These are phyloP conservation scores for Chaetoscypha palmicola DNA, from an alignment of 2,329 filamentous ascomycete species.

Conservation along the genomic window DNA sequence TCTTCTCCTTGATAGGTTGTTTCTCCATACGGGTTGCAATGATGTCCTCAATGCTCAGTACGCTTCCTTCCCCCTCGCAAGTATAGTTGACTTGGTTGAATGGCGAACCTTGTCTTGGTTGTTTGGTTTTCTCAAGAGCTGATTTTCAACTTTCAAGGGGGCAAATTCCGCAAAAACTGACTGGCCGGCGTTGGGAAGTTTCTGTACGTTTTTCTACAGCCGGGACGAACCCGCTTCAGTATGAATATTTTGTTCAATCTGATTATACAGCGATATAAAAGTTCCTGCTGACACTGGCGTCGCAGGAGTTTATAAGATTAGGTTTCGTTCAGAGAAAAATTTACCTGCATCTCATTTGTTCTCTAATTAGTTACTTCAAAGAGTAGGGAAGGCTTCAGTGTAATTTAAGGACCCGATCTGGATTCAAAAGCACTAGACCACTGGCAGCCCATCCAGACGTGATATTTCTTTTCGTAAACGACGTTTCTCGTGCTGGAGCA, in stretches of 20 bases:
- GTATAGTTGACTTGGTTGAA: background rate
- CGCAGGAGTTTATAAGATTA: conserved; percentile 1
- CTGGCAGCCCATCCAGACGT: background rate
- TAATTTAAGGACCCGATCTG: background rate
- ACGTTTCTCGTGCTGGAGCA: background rate
- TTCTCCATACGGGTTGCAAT: conserved; percentile 15
- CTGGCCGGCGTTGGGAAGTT: background rate
- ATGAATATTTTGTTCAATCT: background rate
- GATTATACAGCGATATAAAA: background rate
- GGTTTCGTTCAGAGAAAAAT: conserved; percentile 18
- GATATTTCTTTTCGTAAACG: conserved; percentile 3
- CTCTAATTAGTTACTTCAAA: background rate
- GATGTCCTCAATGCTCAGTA: conserved; percentile 31
- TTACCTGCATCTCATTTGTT: background rate
- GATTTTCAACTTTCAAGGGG: background rate
- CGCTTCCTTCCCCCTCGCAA: conserved; percentile 13
- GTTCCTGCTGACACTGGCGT: background rate
- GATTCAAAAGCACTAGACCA: conserved; percentile 1
- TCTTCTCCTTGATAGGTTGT: conserved; percentile 13
- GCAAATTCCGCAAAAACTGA: background rate
- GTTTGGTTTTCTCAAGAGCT: conserved; percentile 1
- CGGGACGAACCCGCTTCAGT: background rate
- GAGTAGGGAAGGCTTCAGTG: background rate
- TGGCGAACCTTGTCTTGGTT: background rate
- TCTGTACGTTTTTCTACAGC: background rate